A percentile compares a stretch with the other conserved stretches of the same genome.
Evolutionary conservation across 306 rosid genomes (phyloP).

Genomic region (Benincasa hispida): DNA sequence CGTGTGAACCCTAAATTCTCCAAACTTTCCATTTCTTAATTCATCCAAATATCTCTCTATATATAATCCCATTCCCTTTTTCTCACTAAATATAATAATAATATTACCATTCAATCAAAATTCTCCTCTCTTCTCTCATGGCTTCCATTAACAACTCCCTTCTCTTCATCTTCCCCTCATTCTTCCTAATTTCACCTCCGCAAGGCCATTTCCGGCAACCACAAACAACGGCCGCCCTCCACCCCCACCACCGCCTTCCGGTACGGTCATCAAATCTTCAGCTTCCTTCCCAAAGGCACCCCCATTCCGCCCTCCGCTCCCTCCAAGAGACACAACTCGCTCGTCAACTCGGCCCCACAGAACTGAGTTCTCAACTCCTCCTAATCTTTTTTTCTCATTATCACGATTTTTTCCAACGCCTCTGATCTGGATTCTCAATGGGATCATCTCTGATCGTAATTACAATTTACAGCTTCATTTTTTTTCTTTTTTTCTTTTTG

Average conservation of each 20-base stretch:
- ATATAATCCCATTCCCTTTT: neutral
- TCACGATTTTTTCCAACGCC: neutral
- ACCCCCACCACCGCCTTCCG: neutral
- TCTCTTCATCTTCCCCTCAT: neutral
- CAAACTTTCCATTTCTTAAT: neutral
- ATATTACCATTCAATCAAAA: neutral
- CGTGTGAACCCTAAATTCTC: neutral
- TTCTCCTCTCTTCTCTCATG: neutral
- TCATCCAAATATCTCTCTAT: neutral
- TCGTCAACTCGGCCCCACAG: constrained; percentile 33
- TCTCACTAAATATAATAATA: neutral
- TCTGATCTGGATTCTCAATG: neutral
- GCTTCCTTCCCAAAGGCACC: constrained; percentile 64
- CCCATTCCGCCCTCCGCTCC: constrained; percentile 77
- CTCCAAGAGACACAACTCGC: constrained; percentile 63
- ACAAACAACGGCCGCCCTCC: neutral
- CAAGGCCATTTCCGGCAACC: neutral
- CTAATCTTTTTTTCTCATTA: neutral
- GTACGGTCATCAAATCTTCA: constrained; percentile 31
- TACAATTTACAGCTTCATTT: neutral
- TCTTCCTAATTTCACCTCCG: neutral
- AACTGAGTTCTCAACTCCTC: constrained; percentile 21
- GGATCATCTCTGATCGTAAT: neutral
- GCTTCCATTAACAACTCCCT: neutral
- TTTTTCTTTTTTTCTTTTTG: neutral